Base-by-base conservation (phyloP, 1,284 basidiomycete genomes). In the Coniophora puteana region DNA sequence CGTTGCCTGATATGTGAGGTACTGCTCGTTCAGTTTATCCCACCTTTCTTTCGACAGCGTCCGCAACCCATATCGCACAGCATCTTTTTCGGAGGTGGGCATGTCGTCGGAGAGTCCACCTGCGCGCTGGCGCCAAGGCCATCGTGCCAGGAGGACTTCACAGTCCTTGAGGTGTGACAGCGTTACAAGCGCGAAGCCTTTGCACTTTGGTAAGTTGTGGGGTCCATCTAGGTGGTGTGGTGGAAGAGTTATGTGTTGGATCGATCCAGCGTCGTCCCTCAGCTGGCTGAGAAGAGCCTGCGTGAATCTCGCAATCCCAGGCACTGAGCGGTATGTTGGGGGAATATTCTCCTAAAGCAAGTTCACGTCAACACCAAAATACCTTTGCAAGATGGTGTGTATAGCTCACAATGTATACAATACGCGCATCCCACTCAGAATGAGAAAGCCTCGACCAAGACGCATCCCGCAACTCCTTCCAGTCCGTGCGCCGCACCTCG, bases 131-230 rank as follows among this genome's bases (percentile, higher is more conserved):
- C 62, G 56, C 83, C 86, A 89, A 4, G 78, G 76, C 82, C 83
- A 89, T 12, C 52, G 49, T 1, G 58, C 33, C 2, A 76, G 56
- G 1, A 89, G 47, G 1, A 54, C 47, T 7, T 72, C 59, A 4
- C 63, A 67, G 27, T 76, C 67, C 1, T 63, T 57, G 3, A 53
- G 22, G 4, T 54, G 47, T 1, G 66, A 57, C 28, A 89, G 63
- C 0, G 74, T 75, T 35, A 89, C 64, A 16, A 89, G 72, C 1
- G 83, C 83, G 46, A 88, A 89, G 0, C 82, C 82, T 65, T 82
- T 89, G 58, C 73, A 82, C 46, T 72, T 72, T 1, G 78, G 76
- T 5, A 58, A 43, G 21, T 72, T 68, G 2, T 62, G 70, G 1
- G 72, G 69, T 41, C 67, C 66, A 53, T 85, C 83, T 35, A 76